Conservation (phyloP, 2,329 filamentous ascomycete species). For the Cryphonectria carpinicola region DNA sequence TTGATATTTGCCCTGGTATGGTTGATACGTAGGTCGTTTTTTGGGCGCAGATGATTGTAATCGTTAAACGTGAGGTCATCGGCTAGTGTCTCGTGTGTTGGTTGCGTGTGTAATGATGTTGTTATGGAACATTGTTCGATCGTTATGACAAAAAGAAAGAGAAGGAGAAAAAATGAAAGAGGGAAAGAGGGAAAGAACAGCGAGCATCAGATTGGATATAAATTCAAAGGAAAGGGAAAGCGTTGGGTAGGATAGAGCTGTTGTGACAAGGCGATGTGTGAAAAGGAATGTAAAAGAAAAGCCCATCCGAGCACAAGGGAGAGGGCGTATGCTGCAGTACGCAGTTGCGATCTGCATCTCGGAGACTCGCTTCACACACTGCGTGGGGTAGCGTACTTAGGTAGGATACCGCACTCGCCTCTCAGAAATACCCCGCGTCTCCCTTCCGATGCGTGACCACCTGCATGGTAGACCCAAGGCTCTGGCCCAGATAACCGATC, state of each 20-base stretch:
- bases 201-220: too few relatives aligned
- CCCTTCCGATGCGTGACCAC: constrained; percentile 44
- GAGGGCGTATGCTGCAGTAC: not conserved
- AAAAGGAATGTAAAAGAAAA: not conserved
- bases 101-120: not conserved
- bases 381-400: not conserved
- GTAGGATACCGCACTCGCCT: not conserved
- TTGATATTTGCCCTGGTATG: not conserved
- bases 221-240: too few relatives aligned
- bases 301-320: not conserved
- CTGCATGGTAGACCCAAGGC: constrained; percentile 48
- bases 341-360: not conserved
- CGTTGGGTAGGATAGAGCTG: not conserved
- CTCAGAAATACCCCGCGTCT: constrained; percentile 37
- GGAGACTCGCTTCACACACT: not conserved
- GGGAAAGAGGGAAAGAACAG: too few relatives aligned
- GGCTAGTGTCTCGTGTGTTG: not conserved
- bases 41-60: not conserved
- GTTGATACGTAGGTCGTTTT: not conserved
- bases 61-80: not conserved
- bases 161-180: not conserved
- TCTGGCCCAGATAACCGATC: constrained; percentile 50
- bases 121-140: not conserved
- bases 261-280: constrained; percentile 11
- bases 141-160: not conserved